These are phyloP conservation scores for Falciphora oryzae DNA, from an alignment of 2,329 filamentous ascomycete genomes.

Conservation along the genomic window DNA sequence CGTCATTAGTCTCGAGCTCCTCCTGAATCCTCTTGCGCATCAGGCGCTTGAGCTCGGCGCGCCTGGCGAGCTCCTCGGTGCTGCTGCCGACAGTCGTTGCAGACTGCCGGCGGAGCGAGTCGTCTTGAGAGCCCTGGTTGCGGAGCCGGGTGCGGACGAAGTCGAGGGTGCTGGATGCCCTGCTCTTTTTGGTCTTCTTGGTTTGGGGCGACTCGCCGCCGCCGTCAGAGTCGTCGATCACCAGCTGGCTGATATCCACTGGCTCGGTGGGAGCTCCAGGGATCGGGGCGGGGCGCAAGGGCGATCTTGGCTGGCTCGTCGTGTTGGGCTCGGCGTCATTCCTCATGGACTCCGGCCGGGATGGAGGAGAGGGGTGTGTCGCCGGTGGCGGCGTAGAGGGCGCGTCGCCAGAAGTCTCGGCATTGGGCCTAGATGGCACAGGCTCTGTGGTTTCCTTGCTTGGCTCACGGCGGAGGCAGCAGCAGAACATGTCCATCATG, in stretches of 20 bases:
- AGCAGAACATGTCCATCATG: slow-evolving; percentile 14
- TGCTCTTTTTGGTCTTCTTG: slow-evolving; percentile 23
- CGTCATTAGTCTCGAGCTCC: slow-evolving; percentile 44
- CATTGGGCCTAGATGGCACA: not conserved
- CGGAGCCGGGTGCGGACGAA: slow-evolving; percentile 39
- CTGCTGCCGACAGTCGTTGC: slow-evolving; percentile 38
- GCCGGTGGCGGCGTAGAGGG: slow-evolving; percentile 3
- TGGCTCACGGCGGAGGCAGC: slow-evolving; percentile 13
- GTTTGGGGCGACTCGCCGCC: slow-evolving; percentile 26
- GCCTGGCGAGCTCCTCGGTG: slow-evolving; percentile 46
- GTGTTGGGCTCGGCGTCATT: not conserved
- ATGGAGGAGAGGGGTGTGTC: slow-evolving; percentile 8
- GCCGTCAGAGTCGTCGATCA: slow-evolving; percentile 33
- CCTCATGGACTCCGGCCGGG: slow-evolving; percentile 5
- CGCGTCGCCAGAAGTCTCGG: not conserved
- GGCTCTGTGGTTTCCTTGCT: not conserved
- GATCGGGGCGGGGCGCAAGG: slow-evolving; percentile 16
- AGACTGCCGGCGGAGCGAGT: slow-evolving; percentile 35
- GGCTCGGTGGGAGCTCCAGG: slow-evolving; percentile 16
- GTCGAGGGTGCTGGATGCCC: slow-evolving; percentile 33
- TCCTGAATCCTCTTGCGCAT: slow-evolving; percentile 53
- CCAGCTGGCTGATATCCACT: slow-evolving; percentile 24
- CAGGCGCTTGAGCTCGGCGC: slow-evolving; percentile 50
- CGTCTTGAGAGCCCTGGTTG: slow-evolving; percentile 39
- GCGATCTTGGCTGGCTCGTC: slow-evolving; percentile 14